phyloP scores from a whole-genome alignment of 73 alveolate species.

The Paramecium pentaurelia region DNA sequence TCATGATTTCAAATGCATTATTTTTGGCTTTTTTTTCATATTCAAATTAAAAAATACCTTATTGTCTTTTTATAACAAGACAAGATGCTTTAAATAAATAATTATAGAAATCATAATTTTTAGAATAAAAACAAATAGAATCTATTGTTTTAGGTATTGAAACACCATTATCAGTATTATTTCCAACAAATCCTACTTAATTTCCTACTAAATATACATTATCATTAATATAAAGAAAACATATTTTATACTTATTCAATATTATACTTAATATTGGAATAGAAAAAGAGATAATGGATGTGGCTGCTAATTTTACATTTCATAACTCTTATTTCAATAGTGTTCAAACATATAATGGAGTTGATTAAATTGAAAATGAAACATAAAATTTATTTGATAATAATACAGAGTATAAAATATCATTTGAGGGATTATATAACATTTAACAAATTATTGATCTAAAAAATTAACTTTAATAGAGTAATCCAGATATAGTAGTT shows the following conservation, averaged over 20 bases:
- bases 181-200: neutral
- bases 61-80: neutral
- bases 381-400: neutral
- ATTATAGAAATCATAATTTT: neutral
- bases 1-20: neutral
- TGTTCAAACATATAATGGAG: neutral
- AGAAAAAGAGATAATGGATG: constrained; percentile 15
- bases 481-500: neutral
- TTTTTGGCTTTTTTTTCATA: neutral
- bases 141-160: neutral
- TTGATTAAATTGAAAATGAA: neutral
- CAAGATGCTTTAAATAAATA: neutral
- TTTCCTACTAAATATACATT: neutral
- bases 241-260: neutral
- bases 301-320: constrained; percentile 21
- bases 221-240: neutral
- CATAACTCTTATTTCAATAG: neutral
- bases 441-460: neutral
- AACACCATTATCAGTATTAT: neutral
- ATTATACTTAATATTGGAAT: neutral
- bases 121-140: neutral
- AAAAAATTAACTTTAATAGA: neutral
- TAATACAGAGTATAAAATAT: neutral
- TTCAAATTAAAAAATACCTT: neutral
- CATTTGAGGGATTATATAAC: constrained; percentile 3